Evolutionary conservation across 257 asterid species (phyloP), one percentile per base, ranked within the genome.

Genomic region (Plantago elongata): DNA sequence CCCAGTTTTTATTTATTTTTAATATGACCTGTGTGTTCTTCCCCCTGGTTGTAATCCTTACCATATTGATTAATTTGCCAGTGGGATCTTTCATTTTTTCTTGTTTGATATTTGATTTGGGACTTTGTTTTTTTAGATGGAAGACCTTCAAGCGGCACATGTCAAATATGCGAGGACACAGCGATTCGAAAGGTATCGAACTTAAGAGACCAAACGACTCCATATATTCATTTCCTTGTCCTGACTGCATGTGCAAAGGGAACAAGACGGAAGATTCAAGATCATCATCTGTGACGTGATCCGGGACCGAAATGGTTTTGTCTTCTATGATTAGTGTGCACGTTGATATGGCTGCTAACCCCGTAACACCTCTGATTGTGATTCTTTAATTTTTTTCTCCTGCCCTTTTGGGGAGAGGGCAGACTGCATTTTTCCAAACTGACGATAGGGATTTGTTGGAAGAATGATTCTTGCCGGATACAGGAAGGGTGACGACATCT

Each of bases 241-340:
- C 99, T 14, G 94, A 93, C 70, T 93, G 99, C 92, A 93, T 93
- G 99, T 93, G 99, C 72, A 84, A 82, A 72, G 64, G 72, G 50
- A 63, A 57, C 51, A 63, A 56, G 51, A 60, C 74, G 4, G 63
- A 52, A 22, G 69, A 52, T 64, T 54, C 58, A 44, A 65, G 55
- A 48, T 44, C 63, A 65, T 46, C 70, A 56, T 65, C 57, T 9
- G 57, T 29, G 61, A 63, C 55, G 30, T 62, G 65, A 69, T 29
- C 42, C 4, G 7, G 29, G 50, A 42, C 50, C 6, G 40, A 16
- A 11, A 14, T 11, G 66, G 61, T 64, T 64, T 40, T 64, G 61
- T 54, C 2, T 43, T 43, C 61, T 64, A 10, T 40, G 12, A 15
- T 60, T 43, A 11, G 65, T 52, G 56, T 51, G 65, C 55, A 16